A percentile compares a stretch with the other conserved stretches of the same genome.
Evolutionary conservation across 495 filamentous ascomycete species (phyloP).

Genomic region (Aspergillus kassunensis): DNA sequence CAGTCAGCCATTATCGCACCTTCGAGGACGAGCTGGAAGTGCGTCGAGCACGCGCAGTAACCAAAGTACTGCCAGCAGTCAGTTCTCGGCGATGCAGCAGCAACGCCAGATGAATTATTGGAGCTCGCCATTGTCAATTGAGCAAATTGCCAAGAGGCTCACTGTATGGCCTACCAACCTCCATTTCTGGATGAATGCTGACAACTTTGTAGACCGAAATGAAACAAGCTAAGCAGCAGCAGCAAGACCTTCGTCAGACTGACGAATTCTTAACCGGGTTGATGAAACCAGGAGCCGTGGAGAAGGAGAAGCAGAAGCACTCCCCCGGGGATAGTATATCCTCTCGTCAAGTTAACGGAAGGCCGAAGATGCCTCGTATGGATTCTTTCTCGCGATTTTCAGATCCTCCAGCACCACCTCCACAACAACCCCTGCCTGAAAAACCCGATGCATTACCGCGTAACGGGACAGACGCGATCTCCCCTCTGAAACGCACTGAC

Average conservation of each 20-base stretch:
- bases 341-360: constrained; percentile 41
- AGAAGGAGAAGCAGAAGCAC: constrained; percentile 55
- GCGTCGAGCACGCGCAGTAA: constrained; percentile 57
- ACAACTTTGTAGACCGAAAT: constrained; percentile 65
- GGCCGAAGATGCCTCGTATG: constrained; percentile 54
- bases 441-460: constrained; percentile 69
- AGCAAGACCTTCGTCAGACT: constrained; percentile 76
- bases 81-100: constrained; percentile 57
- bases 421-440: constrained; percentile 84
- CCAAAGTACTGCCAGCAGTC: constrained; percentile 54
- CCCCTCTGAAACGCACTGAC: constrained; percentile 64
- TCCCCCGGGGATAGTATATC: constrained; percentile 34
- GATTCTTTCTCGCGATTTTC: constrained; percentile 64
- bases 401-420: constrained; percentile 86
- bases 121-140: constrained; percentile 84
- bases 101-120: constrained; percentile 72
- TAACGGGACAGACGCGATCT: constrained; percentile 38
- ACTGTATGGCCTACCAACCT: constrained; percentile 51
- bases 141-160: constrained; percentile 90
- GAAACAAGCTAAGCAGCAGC: constrained; percentile 80
- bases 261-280: constrained; percentile 74
- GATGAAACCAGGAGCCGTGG: constrained; percentile 60
- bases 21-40: constrained; percentile 69
- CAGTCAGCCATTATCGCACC: constrained; percentile 51
- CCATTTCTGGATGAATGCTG: constrained; percentile 7